Evolutionary conservation across 108 stramenopile genomes (phyloP), one percentile per base, ranked within the genome.

Genomic region (Bacterosira constricta): DNA sequence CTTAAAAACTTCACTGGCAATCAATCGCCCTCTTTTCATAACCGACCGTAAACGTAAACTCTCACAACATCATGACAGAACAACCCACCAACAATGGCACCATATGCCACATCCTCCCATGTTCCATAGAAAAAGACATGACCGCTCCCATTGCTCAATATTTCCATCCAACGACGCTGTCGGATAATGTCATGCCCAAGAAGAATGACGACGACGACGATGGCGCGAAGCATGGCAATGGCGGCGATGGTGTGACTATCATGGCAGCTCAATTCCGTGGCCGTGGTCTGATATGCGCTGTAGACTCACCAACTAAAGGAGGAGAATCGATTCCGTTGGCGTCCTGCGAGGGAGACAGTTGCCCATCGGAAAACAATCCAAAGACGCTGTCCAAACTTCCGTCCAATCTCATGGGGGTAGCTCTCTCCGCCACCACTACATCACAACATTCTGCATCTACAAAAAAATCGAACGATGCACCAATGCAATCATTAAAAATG

Each of bases 31-130:
- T n/a, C n/a, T n/a, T n/a, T n/a, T n/a, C n/a, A n/a, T n/a, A 86
- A 89, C 26, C 81, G 81, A 66, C 85, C 88, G 3, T 60, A 18
- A 36, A 27, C 59, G n/a, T n/a, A n/a, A n/a, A n/a, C n/a, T n/a
- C n/a, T n/a, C n/a, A n/a, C n/a, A n/a, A 56, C 3, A 56, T 11
- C 23, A 56, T 56, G 55, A 32, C 29, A 15, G 35, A 11, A 1
- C 10, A 10, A 30, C 2, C 29, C 55, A 30, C n/a, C 1, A 59
- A 59, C 69, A 39, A 35, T 17, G 62, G 42, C 12, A 64, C 1
- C 42, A 62, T 61, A 23, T 79, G 79, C 65, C 79, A 79, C 60
- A 63, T 79, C 51, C 51, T 79, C 12, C 79, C 79, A 37, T 79
- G 79, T 52, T 72, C 71, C 32, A 72, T 79, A 21, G 69, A 79